Base-by-base conservation (phyloP, 768 basidiomycete genomes). In the Mycena epipterygia region DNA sequence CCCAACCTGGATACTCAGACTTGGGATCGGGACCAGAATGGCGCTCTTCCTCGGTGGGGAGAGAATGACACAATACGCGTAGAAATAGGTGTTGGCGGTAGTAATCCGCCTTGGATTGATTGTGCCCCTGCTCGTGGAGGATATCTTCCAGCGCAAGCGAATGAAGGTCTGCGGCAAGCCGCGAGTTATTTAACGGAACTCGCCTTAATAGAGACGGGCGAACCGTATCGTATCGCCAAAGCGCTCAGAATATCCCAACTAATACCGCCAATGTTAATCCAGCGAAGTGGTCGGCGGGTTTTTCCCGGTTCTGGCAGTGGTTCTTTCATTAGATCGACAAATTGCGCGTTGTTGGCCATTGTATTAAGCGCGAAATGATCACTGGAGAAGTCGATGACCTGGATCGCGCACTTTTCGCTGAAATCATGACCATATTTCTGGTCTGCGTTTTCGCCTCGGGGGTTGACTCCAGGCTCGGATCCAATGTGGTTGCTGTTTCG, bases 61-160 rank as follows among this genome's bases (percentile, higher is more conserved):
- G 56, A 3, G 73, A 68, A 30, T 71, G 71, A 33, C 67, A 72
- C 5, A 66, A 5, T 1, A 69, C 52, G 17, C 61, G 42, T 8
- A 74, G 56, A 23, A 73, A 76, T 16, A 75, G 17, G 53, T 73
- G 76, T 32, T 72, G 53, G 1, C n/a, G 44, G 42, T 74, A 76
- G 44, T 77, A 77, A 41, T 76, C 71, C 3, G 74, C 75, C 65
- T 77, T 75, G 8, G 73, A 74, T 4, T 72, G 71, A 17, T 71
- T 46, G 75, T 76, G 49, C 78, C 78, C 42, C 71, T 76, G 53
- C 77, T 81, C 51, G 76, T 76, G 72, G 1, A 87, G 79, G 16
- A 88, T 71, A 67, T 88, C 87, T 67, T 89, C 87, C 16, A 89
- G 74, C 9, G 86, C 83, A 27, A 88, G 83, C 0, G 87, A 85